Conservation (phyloP, 2,329 filamentous ascomycete species). For the Myriosclerotinia duriaeana region DNA sequence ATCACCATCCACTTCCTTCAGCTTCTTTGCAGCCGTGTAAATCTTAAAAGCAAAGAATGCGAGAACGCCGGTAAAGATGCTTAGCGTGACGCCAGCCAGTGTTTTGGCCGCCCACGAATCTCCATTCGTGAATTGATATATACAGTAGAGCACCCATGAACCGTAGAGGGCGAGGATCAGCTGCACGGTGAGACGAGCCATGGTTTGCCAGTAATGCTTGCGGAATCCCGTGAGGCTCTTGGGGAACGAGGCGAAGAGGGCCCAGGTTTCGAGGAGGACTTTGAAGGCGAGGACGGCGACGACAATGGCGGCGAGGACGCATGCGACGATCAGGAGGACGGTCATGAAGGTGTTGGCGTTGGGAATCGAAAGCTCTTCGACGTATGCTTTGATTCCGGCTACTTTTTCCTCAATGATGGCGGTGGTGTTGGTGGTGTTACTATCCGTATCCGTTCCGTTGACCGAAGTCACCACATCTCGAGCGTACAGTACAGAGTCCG, state of each 20-base stretch:
- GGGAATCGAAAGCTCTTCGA: conserved; percentile 81
- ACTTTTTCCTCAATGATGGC: conserved; percentile 53
- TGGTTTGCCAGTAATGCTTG: conserved; percentile 92
- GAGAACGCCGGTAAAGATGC: conserved; percentile 77
- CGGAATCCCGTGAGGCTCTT: conserved; percentile 78
- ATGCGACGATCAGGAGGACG: conserved; percentile 82
- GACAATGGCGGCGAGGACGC: conserved; percentile 78
- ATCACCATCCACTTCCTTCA: conserved; percentile 75
- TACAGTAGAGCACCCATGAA: conserved; percentile 91
- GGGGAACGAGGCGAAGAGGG: conserved; percentile 84
- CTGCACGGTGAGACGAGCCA: conserved; percentile 84
- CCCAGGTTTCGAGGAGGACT: conserved; percentile 86
- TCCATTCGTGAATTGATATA: conserved; percentile 90
- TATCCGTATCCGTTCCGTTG: conserved; percentile 41
- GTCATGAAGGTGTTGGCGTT: conserved; percentile 96
- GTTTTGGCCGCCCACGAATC: conserved; percentile 92
- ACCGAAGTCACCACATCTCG: conserved; percentile 54
- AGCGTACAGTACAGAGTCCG: conserved; percentile 50
- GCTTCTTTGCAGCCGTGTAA: conserved; percentile 69
- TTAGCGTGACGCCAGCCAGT: conserved; percentile 79
- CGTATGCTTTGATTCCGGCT: conserved; percentile 75
- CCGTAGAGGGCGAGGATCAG: conserved; percentile 91
- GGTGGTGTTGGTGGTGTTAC: conserved; percentile 30
- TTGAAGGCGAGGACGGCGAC: conserved; percentile 88
- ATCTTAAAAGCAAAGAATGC: conserved; percentile 83